Percentiles rank a stretch among this genome's conserved stretches.
Evolutionary conservation across 805 yeast genomes (phyloP).

Genomic region (Starmerella vitae): DNA sequence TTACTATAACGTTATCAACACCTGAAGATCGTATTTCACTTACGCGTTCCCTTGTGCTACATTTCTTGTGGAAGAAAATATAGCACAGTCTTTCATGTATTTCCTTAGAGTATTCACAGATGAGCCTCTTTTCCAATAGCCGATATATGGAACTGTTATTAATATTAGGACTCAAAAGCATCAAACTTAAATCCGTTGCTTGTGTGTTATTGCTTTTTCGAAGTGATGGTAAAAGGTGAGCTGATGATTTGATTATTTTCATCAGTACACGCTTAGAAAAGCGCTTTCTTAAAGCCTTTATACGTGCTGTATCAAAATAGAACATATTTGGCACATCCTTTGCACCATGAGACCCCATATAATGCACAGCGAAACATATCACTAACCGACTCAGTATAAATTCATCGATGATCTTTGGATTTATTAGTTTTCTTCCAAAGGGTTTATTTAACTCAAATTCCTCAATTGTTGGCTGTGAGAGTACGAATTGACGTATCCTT

Average conservation of each 20-base stretch:
- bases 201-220: too few species aligned
- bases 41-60: too few species aligned
- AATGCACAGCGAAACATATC: slow-evolving; percentile 5
- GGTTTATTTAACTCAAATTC: too few species aligned
- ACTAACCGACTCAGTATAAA: slow-evolving; percentile 1
- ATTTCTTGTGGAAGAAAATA: background rate
- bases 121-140: slow-evolving; percentile 1
- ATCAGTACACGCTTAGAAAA: slow-evolving; percentile 1
- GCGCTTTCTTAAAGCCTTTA: slow-evolving; percentile 1
- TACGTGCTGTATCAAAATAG: slow-evolving; percentile 6
- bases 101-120: background rate
- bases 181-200: too few species aligned
- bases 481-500: too few species aligned
- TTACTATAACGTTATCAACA: background rate
- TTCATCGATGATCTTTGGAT: too few species aligned
- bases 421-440: too few species aligned
- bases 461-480: too few species aligned
- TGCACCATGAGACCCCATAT: background rate
- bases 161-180: background rate
- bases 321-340: background rate
- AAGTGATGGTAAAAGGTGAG: too few species aligned
- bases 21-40: too few species aligned
- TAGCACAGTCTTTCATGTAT: background rate
- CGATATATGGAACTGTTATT: background rate
- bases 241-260: too few species aligned